Percentiles rank a stretch among this genome's conserved stretches.
These are phyloP conservation scores for Ceratobasidium sp. DNA, from an alignment of 1,284 basidiomycete genomes.

Conservation along the genomic window DNA sequence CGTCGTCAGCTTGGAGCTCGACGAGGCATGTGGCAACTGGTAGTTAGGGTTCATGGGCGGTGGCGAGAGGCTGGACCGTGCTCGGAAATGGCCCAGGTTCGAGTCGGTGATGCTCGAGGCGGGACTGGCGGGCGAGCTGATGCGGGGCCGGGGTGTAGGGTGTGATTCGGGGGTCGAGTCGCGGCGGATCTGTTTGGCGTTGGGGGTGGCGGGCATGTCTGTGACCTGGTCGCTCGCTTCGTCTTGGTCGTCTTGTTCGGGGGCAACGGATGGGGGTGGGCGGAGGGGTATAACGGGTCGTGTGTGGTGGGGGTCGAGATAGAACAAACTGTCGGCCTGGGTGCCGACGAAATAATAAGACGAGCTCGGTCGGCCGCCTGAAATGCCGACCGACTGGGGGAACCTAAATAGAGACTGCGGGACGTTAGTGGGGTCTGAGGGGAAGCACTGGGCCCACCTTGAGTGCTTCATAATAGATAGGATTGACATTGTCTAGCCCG, in stretches of 20 bases:
- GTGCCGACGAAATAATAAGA: conserved; percentile 98
- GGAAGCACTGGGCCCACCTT: conserved; percentile 64
- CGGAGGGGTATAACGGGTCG: conserved; percentile 81
- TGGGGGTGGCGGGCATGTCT: conserved; percentile 17
- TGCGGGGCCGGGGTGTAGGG: conserved; percentile 29
- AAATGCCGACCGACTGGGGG: conserved; percentile 95
- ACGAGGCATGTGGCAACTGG: conserved; percentile 13
- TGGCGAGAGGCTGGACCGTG: conserved; percentile 30
- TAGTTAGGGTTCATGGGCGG: conserved; percentile 21
- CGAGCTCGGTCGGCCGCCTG: conserved; percentile 91
- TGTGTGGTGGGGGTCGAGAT: conserved; percentile 94
- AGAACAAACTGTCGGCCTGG: conserved; percentile 89
- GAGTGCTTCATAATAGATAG: conserved; percentile 91
- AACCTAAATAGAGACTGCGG: conserved; percentile 83
- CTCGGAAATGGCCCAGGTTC: conserved; percentile 18
- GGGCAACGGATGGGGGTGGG: conserved; percentile 55
- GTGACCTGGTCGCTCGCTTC: background rate
- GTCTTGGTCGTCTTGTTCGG: conserved; percentile 15
- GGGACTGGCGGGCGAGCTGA: conserved; percentile 31
- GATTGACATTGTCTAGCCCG: conserved; percentile 92
- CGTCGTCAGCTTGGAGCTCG: conserved; percentile 23
- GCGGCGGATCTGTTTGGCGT: conserved; percentile 10
- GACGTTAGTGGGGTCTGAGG: background rate
- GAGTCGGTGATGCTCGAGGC: conserved; percentile 4
- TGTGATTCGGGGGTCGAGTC: conserved; percentile 16